phyloP scores from a whole-genome alignment of 768 basidiomycete species.

The Lactifluus rugatus region DNA sequence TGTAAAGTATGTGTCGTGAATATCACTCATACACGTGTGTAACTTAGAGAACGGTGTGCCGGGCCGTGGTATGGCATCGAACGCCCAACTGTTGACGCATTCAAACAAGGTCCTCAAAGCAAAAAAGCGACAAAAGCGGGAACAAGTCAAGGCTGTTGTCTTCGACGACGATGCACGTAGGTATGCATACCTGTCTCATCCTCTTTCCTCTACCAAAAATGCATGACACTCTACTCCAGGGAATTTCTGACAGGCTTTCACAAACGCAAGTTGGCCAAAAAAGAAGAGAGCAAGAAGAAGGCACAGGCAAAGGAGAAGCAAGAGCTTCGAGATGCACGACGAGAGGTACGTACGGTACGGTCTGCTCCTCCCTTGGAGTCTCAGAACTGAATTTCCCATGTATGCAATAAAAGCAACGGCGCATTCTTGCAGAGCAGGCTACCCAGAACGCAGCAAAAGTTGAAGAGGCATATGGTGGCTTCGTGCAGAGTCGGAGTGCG shows the following conservation, averaged over 20 bases:
- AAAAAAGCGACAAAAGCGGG: constrained; percentile 54
- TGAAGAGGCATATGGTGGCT: constrained; percentile 57
- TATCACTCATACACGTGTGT: background rate
- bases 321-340: constrained; percentile 60
- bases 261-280: constrained; percentile 81
- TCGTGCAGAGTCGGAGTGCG: constrained; percentile 9
- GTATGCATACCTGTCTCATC: constrained; percentile 15
- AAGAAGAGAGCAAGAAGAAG: constrained; percentile 63
- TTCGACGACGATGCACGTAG: constrained; percentile 82
- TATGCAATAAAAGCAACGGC: constrained; percentile 53
- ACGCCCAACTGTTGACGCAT: constrained; percentile 48
- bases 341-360: constrained; percentile 47
- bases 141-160: constrained; percentile 68
- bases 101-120: constrained; percentile 54
- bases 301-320: constrained; percentile 71
- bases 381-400: constrained; percentile 16
- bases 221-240: constrained; percentile 30
- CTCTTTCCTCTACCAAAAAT: background rate
- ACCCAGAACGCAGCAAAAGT: constrained; percentile 66
- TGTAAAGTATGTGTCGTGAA: too few species aligned
- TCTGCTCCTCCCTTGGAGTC: background rate
- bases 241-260: constrained; percentile 91
- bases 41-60: background rate
- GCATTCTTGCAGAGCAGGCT: constrained; percentile 68
- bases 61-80: constrained; percentile 26